These are phyloP conservation scores for Lentithecium fluviatile DNA, from an alignment of 495 filamentous ascomycete species.

Conservation along the genomic window DNA sequence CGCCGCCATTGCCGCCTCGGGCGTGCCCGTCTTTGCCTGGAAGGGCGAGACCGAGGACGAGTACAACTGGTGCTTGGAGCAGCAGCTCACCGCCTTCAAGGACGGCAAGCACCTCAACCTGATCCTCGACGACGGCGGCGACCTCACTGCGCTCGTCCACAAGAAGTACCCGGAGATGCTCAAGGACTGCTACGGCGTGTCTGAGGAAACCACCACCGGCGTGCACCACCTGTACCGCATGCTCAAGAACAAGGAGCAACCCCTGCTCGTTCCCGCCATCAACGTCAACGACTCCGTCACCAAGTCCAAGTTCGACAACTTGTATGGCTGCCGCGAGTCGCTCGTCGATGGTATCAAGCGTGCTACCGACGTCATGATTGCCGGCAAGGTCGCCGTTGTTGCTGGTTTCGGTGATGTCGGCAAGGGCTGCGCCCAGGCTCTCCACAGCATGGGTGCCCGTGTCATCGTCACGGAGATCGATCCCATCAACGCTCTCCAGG, in stretches of 20 bases:
- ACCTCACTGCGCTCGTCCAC: slow-evolving; percentile 94
- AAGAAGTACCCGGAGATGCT: slow-evolving; percentile 97
- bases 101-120: slow-evolving; percentile 94
- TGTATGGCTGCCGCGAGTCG: slow-evolving; percentile 98
- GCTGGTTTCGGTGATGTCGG: slow-evolving; percentile 98
- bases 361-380: slow-evolving; percentile 99
- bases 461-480: slow-evolving; percentile 97
- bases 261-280: slow-evolving; percentile 89
- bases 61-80: slow-evolving; percentile 99
- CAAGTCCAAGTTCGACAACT: slow-evolving; percentile 99
- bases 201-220: slow-evolving; percentile 99
- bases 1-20: slow-evolving; percentile 89
- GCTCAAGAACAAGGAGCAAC: slow-evolving; percentile 73
- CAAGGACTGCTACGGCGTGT: slow-evolving; percentile 95
- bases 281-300: slow-evolving; percentile 99
- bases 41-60: slow-evolving; percentile 99
- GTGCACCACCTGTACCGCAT: slow-evolving; percentile 99
- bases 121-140: slow-evolving; percentile 98
- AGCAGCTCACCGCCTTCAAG: slow-evolving; percentile 96
- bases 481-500: slow-evolving; percentile 99
- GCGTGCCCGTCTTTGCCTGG: slow-evolving; percentile 98
- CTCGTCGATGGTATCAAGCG: slow-evolving; percentile 99
- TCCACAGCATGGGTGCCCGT: slow-evolving; percentile 94
- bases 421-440: slow-evolving; percentile 95
- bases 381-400: slow-evolving; percentile 95